Evolutionary conservation across 495 filamentous ascomycete genomes (phyloP).

Genomic region (Cenococcum geophilum): DNA sequence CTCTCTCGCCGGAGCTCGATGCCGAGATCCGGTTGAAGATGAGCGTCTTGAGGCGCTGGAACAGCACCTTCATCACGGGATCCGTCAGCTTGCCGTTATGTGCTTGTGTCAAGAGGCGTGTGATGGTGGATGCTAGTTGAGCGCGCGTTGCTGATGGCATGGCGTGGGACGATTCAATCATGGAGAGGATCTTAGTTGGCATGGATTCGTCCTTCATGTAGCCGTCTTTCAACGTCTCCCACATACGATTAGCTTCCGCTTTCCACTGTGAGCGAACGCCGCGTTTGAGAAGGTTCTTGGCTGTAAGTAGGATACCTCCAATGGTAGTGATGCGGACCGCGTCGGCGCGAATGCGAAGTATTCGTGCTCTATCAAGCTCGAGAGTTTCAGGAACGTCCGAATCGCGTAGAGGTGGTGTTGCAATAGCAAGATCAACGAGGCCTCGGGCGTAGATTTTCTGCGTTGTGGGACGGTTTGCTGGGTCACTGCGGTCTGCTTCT

Average conservation of each 20-base stretch:
- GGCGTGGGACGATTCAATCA: conserved; percentile 70
- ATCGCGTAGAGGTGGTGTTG: conserved; percentile 49
- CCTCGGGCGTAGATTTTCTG: conserved; percentile 78
- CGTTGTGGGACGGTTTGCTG: conserved; percentile 54
- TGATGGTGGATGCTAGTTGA: conserved; percentile 51
- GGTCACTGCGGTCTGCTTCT: conserved; percentile 67
- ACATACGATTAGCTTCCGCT: conserved; percentile 71
- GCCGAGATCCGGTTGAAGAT: conserved; percentile 71
- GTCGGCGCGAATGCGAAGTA: conserved; percentile 58
- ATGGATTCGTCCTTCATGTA: conserved; percentile 45
- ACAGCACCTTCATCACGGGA: conserved; percentile 74
- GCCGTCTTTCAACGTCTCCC: conserved; percentile 37
- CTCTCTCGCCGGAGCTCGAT: conserved; percentile 69
- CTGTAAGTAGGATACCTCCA: conserved; percentile 76
- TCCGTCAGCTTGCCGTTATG: conserved; percentile 52
- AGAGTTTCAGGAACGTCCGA: conserved; percentile 77
- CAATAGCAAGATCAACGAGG: conserved; percentile 59
- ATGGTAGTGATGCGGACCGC: conserved; percentile 72
- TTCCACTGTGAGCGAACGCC: conserved; percentile 89
- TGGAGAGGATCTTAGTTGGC: conserved; percentile 52
- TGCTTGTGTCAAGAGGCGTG: conserved; percentile 50
- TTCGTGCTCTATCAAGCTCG: conserved; percentile 66
- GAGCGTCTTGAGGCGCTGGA: conserved; percentile 66
- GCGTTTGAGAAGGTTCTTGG: conserved; percentile 91
- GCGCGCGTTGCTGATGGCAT: conserved; percentile 64